Base-by-base conservation (phyloP, 2,329 filamentous ascomycete species). In the Talaromyces atroroseus region DNA sequence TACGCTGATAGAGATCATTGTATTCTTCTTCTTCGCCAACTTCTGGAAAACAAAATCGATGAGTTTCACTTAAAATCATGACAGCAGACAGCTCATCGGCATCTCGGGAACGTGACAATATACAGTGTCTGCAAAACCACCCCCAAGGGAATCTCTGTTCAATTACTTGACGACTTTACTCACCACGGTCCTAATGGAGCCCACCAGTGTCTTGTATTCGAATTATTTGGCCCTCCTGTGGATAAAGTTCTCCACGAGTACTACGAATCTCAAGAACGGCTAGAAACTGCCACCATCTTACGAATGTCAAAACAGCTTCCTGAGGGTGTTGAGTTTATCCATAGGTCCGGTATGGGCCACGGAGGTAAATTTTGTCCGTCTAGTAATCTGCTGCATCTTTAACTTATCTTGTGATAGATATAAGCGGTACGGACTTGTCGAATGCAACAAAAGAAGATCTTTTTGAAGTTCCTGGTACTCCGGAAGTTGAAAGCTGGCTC, bases 171-270 rank as follows among this genome's bases (percentile, higher is more conserved):
- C 61, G 21, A 58, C n/a, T 71, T 72, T 44, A 44, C 52, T 16
- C 64, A 66, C 40, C 44, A 63, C 52, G 71, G 71, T 4, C 69
- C 68, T 1, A 74, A 73, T 57, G 70, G 70, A 11, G 56, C 47
- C 21, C 70, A 74, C 52, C 58, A 61, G 55, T 72, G 68, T 58
- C 63, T 74, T 42, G 66, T 72, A 18, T 66, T 66, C 57, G 65
- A 71, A 58, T 56, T 71, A 29, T 62, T 72, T 18, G 67, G 69
- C 2, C 68, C 68, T 21, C 61, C 62, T 1, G 60, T 70, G 44
- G 58, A 64, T 61, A 52, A 54, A n/a, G 60, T 70, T 38, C 57
- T 66, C 16, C 21, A 53, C 7, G 60, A 65, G 32, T 65, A 67
- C 50, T 47, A 56, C 44, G 21, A 60, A 11, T 16, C n/a, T 18